Evolutionary conservation across 495 filamentous ascomycete species (phyloP).

Genomic region (Aspergillus kassunensis): DNA sequence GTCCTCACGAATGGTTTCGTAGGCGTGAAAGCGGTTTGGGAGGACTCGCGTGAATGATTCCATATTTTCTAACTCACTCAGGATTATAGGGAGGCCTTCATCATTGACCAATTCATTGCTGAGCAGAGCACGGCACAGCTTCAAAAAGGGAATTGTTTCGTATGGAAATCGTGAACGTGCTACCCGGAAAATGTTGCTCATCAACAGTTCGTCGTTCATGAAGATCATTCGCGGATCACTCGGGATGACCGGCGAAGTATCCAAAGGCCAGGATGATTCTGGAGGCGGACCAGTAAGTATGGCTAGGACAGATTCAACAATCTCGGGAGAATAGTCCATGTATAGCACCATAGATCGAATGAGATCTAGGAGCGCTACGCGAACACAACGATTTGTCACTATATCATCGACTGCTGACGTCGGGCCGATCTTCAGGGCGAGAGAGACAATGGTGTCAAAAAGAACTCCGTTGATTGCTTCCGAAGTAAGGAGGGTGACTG

Average conservation of each 20-base stretch:
- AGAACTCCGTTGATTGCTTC: slow-evolving; percentile 52
- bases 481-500: slow-evolving; percentile 45
- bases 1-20: slow-evolving; percentile 74
- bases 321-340: slow-evolving; percentile 63
- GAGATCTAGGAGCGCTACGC: slow-evolving; percentile 60
- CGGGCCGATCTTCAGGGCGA: slow-evolving; percentile 43
- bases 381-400: slow-evolving; percentile 43
- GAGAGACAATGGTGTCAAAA: slow-evolving; percentile 58
- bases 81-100: slow-evolving; percentile 46
- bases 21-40: slow-evolving; percentile 60
- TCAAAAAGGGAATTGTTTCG: slow-evolving; percentile 78
- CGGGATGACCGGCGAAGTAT: slow-evolving; percentile 28
- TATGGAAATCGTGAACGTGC: slow-evolving; percentile 78
- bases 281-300: slow-evolving; percentile 44
- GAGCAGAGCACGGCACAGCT: slow-evolving; percentile 54
- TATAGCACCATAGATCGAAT: slow-evolving; percentile 53
- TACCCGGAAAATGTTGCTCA: slow-evolving; percentile 52
- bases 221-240: slow-evolving; percentile 50
- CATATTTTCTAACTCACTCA: slow-evolving; percentile 57
- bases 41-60: slow-evolving; percentile 70
- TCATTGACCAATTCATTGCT: slow-evolving; percentile 40
- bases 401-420: slow-evolving; percentile 40
- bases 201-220: slow-evolving; percentile 50
- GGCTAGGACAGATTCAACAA: slow-evolving; percentile 58
- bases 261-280: slow-evolving; percentile 27